A percentile compares a stretch with the other conserved stretches of the same genome.
phyloP scores from a whole-genome alignment of 139 green algal genomes.

The Chlamydomonas applanata region DNA sequence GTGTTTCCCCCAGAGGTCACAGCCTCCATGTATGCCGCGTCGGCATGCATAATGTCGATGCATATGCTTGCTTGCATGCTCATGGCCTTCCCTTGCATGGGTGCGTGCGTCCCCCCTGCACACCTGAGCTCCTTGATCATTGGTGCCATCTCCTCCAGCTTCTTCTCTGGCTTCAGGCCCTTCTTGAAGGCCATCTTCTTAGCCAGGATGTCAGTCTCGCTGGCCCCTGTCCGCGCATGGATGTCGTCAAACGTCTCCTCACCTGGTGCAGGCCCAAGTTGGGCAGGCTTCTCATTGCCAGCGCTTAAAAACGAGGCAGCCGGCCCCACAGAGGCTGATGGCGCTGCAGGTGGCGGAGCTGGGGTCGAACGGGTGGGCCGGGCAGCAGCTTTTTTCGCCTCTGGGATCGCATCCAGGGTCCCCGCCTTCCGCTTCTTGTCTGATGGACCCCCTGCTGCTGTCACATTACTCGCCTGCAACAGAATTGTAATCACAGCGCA shows the following conservation, averaged over 20 bases:
- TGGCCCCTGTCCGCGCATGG: slow-evolving; percentile 32
- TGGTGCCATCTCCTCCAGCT: slow-evolving; percentile 56
- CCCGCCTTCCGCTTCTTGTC: slow-evolving; percentile 8
- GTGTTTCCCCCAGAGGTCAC: no score
- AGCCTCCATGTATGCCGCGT: neutral
- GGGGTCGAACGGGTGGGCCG: neutral
- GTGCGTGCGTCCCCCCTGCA: neutral
- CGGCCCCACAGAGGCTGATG: neutral
- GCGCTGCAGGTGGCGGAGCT: slow-evolving; percentile 2
- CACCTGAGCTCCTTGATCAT: slow-evolving; percentile 62
- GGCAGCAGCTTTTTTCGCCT: neutral
- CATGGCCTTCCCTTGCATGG: neutral
- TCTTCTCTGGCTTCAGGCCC: slow-evolving; percentile 48
- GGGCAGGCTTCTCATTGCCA: neutral
- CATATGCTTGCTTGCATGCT: no score
- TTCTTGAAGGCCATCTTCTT: slow-evolving; percentile 46
- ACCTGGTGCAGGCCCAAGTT: slow-evolving; percentile 19
- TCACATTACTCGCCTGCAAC: slow-evolving; percentile 3
- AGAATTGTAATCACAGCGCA: no score
- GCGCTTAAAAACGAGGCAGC: neutral
- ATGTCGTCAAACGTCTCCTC: slow-evolving; percentile 59
- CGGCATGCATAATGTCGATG: neutral
- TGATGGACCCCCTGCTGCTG: neutral
- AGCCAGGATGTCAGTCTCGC: slow-evolving; percentile 33
- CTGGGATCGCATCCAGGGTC: neutral